phyloP scores from a whole-genome alignment of 2,329 filamentous ascomycete species.

The Acarospora socialis region DNA sequence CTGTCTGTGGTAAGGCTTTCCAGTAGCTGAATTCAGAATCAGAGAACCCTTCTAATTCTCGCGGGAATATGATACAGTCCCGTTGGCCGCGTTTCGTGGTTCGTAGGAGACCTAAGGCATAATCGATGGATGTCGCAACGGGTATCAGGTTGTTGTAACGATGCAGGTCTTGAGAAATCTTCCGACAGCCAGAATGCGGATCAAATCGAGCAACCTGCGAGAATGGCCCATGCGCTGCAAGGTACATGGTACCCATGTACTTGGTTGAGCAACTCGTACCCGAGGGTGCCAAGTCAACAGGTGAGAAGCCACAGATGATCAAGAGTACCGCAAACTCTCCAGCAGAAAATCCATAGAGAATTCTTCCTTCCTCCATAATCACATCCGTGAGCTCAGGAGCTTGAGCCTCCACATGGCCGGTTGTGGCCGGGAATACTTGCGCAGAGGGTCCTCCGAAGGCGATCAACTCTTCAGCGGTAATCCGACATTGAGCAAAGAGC shows the following conservation, averaged over 20 bases:
- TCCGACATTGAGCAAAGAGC: no score
- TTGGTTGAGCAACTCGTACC: background rate
- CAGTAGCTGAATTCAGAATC: background rate
- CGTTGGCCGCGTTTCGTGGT: background rate
- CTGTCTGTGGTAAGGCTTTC: background rate
- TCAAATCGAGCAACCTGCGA: constrained; percentile 4
- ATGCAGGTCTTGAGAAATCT: background rate
- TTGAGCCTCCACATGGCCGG: no score
- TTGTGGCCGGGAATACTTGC: no score
- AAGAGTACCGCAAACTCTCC: constrained; percentile 4
- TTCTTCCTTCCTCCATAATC: constrained; percentile 1
- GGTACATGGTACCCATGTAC: constrained; percentile 1
- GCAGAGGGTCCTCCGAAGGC: no score
- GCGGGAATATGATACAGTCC: background rate
- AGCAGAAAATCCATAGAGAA: constrained; percentile 4
- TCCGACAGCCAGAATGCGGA: constrained; percentile 1
- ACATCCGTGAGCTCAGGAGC: background rate
- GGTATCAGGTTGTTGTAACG: no score
- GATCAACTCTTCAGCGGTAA: no score
- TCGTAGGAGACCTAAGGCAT: no score
- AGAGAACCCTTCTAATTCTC: background rate
- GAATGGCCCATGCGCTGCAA: constrained; percentile 2
- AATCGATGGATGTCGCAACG: no score
- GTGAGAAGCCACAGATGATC: constrained; percentile 2
- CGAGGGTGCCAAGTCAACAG: background rate